Evolutionary conservation across 257 asterid species (phyloP), one percentile per base, ranked within the genome.

Genomic region (Solanum tacnaense): DNA sequence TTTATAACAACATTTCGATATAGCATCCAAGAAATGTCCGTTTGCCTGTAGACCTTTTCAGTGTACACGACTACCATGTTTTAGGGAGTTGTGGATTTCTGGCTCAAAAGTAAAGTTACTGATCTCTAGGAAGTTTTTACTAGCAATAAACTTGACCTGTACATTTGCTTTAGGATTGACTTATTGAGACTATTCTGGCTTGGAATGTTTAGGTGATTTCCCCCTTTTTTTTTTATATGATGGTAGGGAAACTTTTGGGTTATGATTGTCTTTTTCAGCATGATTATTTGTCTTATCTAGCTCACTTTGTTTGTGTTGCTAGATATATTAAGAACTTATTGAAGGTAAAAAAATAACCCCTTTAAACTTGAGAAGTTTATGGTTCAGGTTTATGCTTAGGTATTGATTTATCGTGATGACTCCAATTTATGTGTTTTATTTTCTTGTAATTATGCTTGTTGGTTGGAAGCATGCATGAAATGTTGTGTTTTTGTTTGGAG

Each of bases 391-490:
- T 79, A 15, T 79, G 38, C 60, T 27, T 79, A 41, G 84, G 67
- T 74, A 74, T 74, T 74, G 49, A 35, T 88, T 4, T 90, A 25
- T 32, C 25, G 16, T 72, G 23, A 5, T 81, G 18, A 3, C 70
- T 49, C 41, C 67, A 27, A 29, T 81, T 81, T 81, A 29, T 29
- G 11, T 81, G 85, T 81, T 44, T 18, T 58, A 25, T 78, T 79
- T 27, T 44, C 38, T 79, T 7, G 16, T 74, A 74, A 74, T 35
- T 74, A 35, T 74, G 49, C 82, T 73, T 76, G 79, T 75, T 68
- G 38, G 38, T 70, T 71, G 86, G 81, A 39, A 71, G 90, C 86
- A 86, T 84, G 83, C 11, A 74, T 85, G 86, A 67, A 60, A 34
- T 81, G 85, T 62, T 38, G 36, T 76, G 49, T 4, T 46, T 27